Conservation (phyloP, 2,329 filamentous ascomycete genomes). For the Alternaria tenuissima region DNA sequence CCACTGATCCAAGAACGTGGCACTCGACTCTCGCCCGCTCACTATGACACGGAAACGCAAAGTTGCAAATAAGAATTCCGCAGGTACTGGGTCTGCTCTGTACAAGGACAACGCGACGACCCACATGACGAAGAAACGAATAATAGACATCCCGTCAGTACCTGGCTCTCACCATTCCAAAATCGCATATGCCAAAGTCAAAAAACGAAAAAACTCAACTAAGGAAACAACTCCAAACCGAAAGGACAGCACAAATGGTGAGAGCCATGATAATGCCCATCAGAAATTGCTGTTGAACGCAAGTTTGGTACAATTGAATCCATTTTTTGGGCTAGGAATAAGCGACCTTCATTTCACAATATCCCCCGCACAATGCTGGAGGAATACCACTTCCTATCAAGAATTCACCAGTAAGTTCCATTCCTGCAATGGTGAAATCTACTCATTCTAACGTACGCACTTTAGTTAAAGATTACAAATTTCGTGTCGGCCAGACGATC, state of each 20-base stretch:
- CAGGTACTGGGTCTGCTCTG: neutral
- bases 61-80: neutral
- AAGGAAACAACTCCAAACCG: conserved; percentile 11
- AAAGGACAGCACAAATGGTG: neutral
- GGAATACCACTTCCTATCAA: conserved; percentile 29
- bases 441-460: neutral
- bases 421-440: neutral
- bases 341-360: conserved; percentile 26
- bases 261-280: too few relatives aligned
- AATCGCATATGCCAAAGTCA: conserved; percentile 11
- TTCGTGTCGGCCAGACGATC: conserved; percentile 55
- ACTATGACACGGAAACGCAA: conserved; percentile 16
- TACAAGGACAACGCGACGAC: neutral
- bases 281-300: conserved; percentile 10
- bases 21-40: neutral
- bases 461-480: conserved; percentile 51
- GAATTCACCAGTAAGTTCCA: conserved; percentile 31
- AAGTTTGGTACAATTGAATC: conserved; percentile 25
- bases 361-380: conserved; percentile 30
- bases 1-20: neutral
- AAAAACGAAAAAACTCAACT: conserved; percentile 1
- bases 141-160: conserved; percentile 23
- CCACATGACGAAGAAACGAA: conserved; percentile 16
- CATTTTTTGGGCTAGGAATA: conserved; percentile 28
- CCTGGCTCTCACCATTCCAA: conserved; percentile 27